Percentiles rank a stretch among this genome's conserved stretches.
phyloP scores from a whole-genome alignment of 371 early-diverging fungal genomes.

The Mucor ambiguus region DNA sequence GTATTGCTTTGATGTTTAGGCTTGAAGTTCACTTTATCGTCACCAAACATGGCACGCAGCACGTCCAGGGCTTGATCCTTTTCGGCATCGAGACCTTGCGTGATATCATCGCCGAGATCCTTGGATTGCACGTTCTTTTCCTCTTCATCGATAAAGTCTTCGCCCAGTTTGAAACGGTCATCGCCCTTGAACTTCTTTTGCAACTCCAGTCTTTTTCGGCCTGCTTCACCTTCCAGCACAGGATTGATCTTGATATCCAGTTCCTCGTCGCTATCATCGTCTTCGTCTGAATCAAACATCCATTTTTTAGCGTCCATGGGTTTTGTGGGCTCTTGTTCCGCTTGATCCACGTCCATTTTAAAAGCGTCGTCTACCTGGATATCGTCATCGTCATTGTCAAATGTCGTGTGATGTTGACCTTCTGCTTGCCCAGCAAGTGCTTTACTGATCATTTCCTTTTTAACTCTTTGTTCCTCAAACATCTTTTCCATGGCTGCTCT shows the following conservation, averaged over 20 bases:
- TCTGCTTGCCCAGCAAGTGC: constrained; percentile 17
- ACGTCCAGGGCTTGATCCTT: constrained; percentile 55
- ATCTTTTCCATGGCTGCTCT: constrained; percentile 38
- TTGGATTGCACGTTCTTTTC: constrained; percentile 43
- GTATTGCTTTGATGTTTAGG: constrained; percentile 17
- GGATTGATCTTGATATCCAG: constrained; percentile 55
- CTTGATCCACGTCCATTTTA: constrained; percentile 21
- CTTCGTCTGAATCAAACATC: constrained; percentile 58
- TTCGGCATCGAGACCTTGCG: constrained; percentile 39
- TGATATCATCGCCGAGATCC: constrained; percentile 34
- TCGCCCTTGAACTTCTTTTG: constrained; percentile 60
- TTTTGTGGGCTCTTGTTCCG: constrained; percentile 30
- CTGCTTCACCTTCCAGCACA: constrained; percentile 61
- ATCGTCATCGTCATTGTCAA: constrained; percentile 30
- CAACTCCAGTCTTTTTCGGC: constrained; percentile 53
- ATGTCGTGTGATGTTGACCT: constrained; percentile 31
- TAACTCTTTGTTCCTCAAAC: constrained; percentile 25
- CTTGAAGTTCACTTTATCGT: constrained; percentile 41
- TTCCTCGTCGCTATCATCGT: constrained; percentile 27
- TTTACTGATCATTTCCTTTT: constrained; percentile 29
- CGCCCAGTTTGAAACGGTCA: constrained; percentile 60
- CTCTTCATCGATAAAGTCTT: constrained; percentile 63
- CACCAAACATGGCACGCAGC: constrained; percentile 61
- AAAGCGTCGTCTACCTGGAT: constrained; percentile 8
- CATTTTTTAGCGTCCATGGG: constrained; percentile 46